Evolutionary conservation across 495 filamentous ascomycete genomes (phyloP), one percentile per base, ranked within the genome.

Genomic region (Corynascus novoguineensis): DNA sequence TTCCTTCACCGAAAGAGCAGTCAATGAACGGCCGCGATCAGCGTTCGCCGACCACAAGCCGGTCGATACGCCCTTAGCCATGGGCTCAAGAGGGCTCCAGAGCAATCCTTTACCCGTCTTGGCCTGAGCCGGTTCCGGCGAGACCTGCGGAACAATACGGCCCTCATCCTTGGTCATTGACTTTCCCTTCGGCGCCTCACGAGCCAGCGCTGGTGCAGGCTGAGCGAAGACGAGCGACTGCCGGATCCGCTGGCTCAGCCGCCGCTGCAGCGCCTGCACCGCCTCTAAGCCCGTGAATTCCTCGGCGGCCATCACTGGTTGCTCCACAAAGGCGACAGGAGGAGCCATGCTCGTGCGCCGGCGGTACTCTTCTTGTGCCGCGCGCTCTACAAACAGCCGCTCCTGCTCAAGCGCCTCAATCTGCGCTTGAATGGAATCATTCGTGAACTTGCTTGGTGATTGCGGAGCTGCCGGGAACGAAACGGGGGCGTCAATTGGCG

Each of bases 321-420:
- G 21, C 14, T 15, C 44, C 15, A 10, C 25, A 2, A n/a, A n/a
- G n/a, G n/a, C n/a, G n/a, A n/a, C 24, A 24, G 2, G 24, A 28
- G 11, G 24, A 3, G 15, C 34, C 54, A 49, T 51, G 12, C 2
- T 31, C 17, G 31, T 34, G 32, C 59, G 60, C 11, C 64, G 57
- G 1, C 47, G 54, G 47, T 64, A 65, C 12, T 68, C 62, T 3
- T 57, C 41, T 44, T 60, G 47, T 2, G 60, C 59, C 10, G 59
- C 58, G 9, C 53, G 57, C 60, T 66, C 55, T 25, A 58, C 65
- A 44, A 69, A 71, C 11, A 63, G 5, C 17, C 61, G 57, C 53
- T 72, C 70, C 29, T 70, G 68, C 61, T 72, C 70, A 1, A 71
- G 62, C 3, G 68, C 70, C 29, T 69, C 68, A 40, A 71, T 69